These are phyloP conservation scores for Aspergillus viridinutans DNA, from an alignment of 2,329 filamentous ascomycete genomes.

Conservation along the genomic window DNA sequence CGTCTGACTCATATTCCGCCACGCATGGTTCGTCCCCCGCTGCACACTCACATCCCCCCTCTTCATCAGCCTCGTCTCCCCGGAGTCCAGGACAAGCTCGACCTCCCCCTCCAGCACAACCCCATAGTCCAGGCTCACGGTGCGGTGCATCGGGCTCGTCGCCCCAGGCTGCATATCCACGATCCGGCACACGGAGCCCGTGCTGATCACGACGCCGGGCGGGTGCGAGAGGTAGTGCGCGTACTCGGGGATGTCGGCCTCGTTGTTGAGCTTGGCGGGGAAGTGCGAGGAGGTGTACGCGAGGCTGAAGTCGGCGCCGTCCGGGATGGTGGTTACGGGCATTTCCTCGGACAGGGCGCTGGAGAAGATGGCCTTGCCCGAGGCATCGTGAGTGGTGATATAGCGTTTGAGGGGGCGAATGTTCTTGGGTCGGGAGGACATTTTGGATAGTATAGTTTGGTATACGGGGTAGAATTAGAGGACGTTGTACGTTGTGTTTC, in stretches of 20 bases:
- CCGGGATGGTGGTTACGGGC: constrained; percentile 21
- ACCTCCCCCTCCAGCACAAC: constrained; percentile 50
- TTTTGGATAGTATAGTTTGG: no score
- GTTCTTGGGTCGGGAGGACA: constrained; percentile 7
- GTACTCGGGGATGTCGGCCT: constrained; percentile 40
- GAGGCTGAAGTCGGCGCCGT: constrained; percentile 47
- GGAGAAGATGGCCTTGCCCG: constrained; percentile 35
- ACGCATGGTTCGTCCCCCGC: constrained; percentile 38
- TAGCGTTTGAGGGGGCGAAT: constrained; percentile 31
- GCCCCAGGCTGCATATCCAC: constrained; percentile 45
- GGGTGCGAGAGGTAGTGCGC: no score
- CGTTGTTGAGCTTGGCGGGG: constrained; percentile 44
- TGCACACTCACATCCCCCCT: constrained; percentile 53
- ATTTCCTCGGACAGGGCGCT: constrained; percentile 18
- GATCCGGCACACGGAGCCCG: constrained; percentile 37
- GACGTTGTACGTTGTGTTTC: no score
- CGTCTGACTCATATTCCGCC: constrained; percentile 30
- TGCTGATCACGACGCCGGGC: constrained; percentile 42
- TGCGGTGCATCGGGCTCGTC: constrained; percentile 47
- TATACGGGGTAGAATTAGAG: no score
- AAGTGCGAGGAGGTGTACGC: constrained; percentile 48
- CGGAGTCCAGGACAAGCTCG: constrained; percentile 48
- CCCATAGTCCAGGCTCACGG: constrained; percentile 50
- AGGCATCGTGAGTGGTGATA: constrained; percentile 32
- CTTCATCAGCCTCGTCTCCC: constrained; percentile 43